Evolutionary conservation across 1,284 basidiomycete species (phyloP), one percentile per base, ranked within the genome.

Genomic region (Ceratobasidium sp.): DNA sequence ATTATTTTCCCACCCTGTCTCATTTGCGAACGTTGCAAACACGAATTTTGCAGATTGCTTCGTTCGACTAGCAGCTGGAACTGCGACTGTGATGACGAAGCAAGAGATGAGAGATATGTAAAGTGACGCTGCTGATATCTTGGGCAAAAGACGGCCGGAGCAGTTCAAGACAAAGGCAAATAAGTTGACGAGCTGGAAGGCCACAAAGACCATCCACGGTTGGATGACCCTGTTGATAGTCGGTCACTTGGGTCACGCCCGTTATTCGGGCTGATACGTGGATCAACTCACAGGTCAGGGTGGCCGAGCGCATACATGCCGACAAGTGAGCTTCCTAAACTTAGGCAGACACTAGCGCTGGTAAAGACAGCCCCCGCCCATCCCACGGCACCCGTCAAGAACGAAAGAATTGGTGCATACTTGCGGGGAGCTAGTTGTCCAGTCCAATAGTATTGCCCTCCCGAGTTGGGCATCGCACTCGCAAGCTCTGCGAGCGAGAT

Each of bases 401-500:
- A 69, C 11, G 68, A 41, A 5, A 60, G 29, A 7, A 69, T 29
- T 14, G 68, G 68, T 3, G 56, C 68, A 19, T 23, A 60, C 8
- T 21, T 23, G 13, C 56, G 56, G 11, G 68, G 68, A 23, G 68
- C 68, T 13, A 69, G 36, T 44, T 54, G 56, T 1, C 33, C 49
- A 2, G 68, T 36, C 56, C 68, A 69, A 33, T 69, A 69, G 50
- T 69, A 69, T 16, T 59, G 56, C 2, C 69, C 69, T 19, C 69
- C 69, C 25, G 69, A 70, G 46, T 60, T 70, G 16, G 69, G 69
- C 54, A 56, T 56, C 23, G 69, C 59, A 33, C 69, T 70, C 1
- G 59, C 69, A 14, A 70, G 69, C 21, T 70, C 69, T 5, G 59
- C 59, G 7, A 70, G 19, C 21, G 59, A 56, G 9, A 67, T 39